These are phyloP conservation scores for Cephaloascus albidus DNA, from an alignment of 805 yeast species.

Conservation along the genomic window DNA sequence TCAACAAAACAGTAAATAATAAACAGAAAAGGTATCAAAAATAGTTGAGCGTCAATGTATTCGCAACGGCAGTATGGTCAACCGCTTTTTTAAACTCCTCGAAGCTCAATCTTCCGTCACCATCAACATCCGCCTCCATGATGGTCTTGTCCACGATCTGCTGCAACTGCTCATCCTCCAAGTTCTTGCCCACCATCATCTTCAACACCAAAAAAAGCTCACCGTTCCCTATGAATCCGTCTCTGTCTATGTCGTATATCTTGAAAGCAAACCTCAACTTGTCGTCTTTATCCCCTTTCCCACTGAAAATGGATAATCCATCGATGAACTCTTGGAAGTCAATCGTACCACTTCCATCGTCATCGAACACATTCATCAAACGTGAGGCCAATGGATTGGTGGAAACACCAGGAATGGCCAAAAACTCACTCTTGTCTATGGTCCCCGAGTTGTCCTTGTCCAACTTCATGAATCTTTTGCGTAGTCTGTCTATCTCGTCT, in stretches of 20 bases:
- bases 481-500: slow-evolving; percentile 85
- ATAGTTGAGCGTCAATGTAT: slow-evolving; percentile 44
- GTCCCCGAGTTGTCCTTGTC: slow-evolving; percentile 92
- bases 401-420: slow-evolving; percentile 87
- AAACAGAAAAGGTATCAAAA: slow-evolving; percentile 12
- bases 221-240: slow-evolving; percentile 92
- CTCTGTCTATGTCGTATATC: slow-evolving; percentile 92
- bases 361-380: slow-evolving; percentile 89
- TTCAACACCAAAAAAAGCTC: slow-evolving; percentile 86
- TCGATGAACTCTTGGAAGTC: slow-evolving; percentile 93
- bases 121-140: slow-evolving; percentile 83
- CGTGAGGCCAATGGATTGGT: slow-evolving; percentile 85
- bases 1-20: too few species aligned
- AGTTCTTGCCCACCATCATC: slow-evolving; percentile 93
- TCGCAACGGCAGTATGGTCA: slow-evolving; percentile 49
- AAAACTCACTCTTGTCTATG: slow-evolving; percentile 82
- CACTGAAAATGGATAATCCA: slow-evolving; percentile 80
- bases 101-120: slow-evolving; percentile 78
- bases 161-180: slow-evolving; percentile 81
- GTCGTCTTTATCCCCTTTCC: slow-evolving; percentile 71
- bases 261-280: slow-evolving; percentile 84
- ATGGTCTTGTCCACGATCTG: slow-evolving; percentile 97
- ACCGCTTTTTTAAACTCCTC: slow-evolving; percentile 75
- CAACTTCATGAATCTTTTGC: slow-evolving; percentile 89
- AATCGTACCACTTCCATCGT: slow-evolving; percentile 85